Base-by-base conservation (phyloP, 192 early-diverging fungal genomes). In the Coemansia sp. region DNA sequence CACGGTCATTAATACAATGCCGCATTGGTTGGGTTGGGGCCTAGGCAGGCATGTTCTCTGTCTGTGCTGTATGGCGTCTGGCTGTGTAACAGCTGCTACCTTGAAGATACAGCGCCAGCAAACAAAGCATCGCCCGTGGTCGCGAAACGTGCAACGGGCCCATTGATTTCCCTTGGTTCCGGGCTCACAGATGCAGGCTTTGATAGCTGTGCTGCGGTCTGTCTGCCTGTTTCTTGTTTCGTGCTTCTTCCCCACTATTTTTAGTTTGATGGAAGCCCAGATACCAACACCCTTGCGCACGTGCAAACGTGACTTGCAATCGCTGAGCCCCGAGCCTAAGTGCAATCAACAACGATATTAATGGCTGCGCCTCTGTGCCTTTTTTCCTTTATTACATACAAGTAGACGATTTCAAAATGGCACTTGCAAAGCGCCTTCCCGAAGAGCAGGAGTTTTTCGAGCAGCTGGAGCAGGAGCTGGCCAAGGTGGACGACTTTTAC, bases 401-500 rank as follows among this genome's bases (percentile, higher is more conserved):
- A 48, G 65, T 74, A 76, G 80, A 68, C 0, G 56, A 56, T 22
- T 82, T 83, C 67, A 60, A 69, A 18, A 66, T 57, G 34, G 63
- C 73, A 68, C 60, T 83, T 20, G 40, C 32, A 5, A 16, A 45
- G 52, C 76, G 73, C 7, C 52, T 69, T 28, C 61, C 66, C 45
- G 80, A 79, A 29, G 84, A 85, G 71, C 71, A 63, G 11, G 77
- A 70, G 0, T 83, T 85, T 42, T 82, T 85, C 57, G 77, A 64
- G 48, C 63, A 61, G 42, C 67, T 80, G 28, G 76, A 83, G 67
- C 68, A 70, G 56, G 84, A 85, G 67, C 73, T 85, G 51, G 54
- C 42, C 56, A 85, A 85, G 66, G 84, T 85, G 16, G 72, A 72
- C 56, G 72, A 71, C 50, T 85, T 85, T 70, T 85, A 69, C 69